Base-by-base conservation (phyloP, 2,329 filamentous ascomycete genomes). In the Trichoderma guizhouense region DNA sequence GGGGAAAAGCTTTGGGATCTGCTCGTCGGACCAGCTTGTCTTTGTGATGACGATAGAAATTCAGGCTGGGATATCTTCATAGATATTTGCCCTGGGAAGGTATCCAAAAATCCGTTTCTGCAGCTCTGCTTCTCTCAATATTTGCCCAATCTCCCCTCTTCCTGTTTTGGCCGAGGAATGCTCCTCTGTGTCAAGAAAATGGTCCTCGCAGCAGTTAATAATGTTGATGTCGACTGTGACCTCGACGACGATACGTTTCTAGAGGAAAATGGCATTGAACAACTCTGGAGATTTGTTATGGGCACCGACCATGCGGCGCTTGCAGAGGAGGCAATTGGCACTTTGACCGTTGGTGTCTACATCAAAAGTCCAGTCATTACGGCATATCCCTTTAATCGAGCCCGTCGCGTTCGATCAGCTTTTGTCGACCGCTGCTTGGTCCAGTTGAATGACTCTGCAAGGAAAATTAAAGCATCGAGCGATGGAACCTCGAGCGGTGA, bases 261-360 rank as follows among this genome's bases (percentile, higher is more conserved):
- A 32, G 83, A 86, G 74, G 86, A 84, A 73, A 87, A 81, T 74
- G 88, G 83, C 30, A 84, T 88, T 57, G 92, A 96, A 75, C 87
- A 94, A 71, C 83, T 97, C n/a, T 97, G 95, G 95, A 89, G 90
- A 28, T 89, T 97, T 76, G 89, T 95, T 39, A 83, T 97, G 68
- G 90, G 88, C 18, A 90, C 92, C 2, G 89, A 90, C 6, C 84
- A 88, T 47, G 83, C 87, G 47, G 87, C 86, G 0, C 90, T 97
- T 62, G 93, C 93, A 75, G 86, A 87, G 24, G 82, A 86, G 67
- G 92, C 93, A 1, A 94, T 92, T 34, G 86, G 85, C 65, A 89
- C 90, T 26, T 88, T 97, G 4, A 93, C 94, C 28, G 81, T 83
- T 58, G 87, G 91, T 28, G 85, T 94, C 14, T 97, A 96, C 77